A percentile compares a stretch with the other conserved stretches of the same genome.
Evolutionary conservation across 345 rosid species (phyloP).

Genomic region (Leavenworthia alabamica): DNA sequence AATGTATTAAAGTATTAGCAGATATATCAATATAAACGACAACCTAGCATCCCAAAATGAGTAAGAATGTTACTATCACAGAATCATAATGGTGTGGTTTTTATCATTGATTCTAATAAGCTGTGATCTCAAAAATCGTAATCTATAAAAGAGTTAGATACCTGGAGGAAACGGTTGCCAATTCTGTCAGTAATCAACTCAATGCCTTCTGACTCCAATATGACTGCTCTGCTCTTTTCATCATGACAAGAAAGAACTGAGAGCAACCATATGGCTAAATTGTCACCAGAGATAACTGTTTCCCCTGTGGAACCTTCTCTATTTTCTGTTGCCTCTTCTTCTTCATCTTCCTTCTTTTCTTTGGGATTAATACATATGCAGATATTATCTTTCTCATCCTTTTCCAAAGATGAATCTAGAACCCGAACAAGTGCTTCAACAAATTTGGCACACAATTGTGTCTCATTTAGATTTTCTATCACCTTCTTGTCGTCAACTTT

Average conservation of each 20-base stretch:
- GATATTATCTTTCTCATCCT: constrained; percentile 46
- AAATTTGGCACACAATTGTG: constrained; percentile 53
- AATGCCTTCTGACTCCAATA: constrained; percentile 90
- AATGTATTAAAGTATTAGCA: constrained; percentile 17
- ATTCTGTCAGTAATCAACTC: constrained; percentile 84
- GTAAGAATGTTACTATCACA: background rate
- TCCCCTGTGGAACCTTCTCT: constrained; percentile 44
- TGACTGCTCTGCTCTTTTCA: constrained; percentile 62
- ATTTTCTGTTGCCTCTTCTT: constrained; percentile 39
- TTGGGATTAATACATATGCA: constrained; percentile 54
- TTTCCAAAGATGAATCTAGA: constrained; percentile 44
- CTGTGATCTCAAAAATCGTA: background rate
- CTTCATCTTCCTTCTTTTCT: constrained; percentile 35
- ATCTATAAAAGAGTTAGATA: constrained; percentile 27
- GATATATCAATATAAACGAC: background rate
- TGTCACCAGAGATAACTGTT: constrained; percentile 56
- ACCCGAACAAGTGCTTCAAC: constrained; percentile 75
- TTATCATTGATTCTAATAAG: background rate
- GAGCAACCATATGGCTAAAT: constrained; percentile 85
- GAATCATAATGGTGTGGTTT: background rate
- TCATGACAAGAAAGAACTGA: constrained; percentile 89
- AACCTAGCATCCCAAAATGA: constrained; percentile 10
- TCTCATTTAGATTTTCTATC: constrained; percentile 79
- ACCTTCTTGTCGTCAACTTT: constrained; percentile 75
- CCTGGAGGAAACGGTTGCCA: constrained; percentile 65